phyloP scores from a whole-genome alignment of 805 yeast species.

The Ogataea nakhonphanomensis region DNA sequence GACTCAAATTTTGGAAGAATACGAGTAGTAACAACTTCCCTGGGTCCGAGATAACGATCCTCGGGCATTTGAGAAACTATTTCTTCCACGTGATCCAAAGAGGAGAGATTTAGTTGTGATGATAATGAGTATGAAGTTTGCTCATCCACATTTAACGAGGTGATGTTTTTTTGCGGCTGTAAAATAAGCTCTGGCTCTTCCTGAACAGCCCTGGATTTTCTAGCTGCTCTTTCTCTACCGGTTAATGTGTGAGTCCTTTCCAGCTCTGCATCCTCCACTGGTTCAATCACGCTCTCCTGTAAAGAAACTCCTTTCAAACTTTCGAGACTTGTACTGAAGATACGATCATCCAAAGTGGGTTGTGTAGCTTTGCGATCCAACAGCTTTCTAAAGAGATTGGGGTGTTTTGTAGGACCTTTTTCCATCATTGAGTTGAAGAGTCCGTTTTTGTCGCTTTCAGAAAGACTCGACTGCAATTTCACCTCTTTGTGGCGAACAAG shows the following conservation, averaged over 20 bases:
- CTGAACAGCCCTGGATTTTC: conserved; percentile 62
- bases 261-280: conserved; percentile 38
- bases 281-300: conserved; percentile 1
- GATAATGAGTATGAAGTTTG: conserved; percentile 4
- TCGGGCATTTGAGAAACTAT: conserved; percentile 37
- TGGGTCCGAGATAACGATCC: conserved; percentile 44
- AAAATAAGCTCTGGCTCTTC: conserved; percentile 58
- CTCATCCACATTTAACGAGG: conserved; percentile 48
- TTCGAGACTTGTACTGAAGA: conserved; percentile 21
- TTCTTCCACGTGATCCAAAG: conserved; percentile 41
- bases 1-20: conserved; percentile 51
- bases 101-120: conserved; percentile 21
- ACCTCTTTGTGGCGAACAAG: conserved; percentile 61
- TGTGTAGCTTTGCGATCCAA: conserved; percentile 34
- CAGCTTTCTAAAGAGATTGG: conserved; percentile 45
- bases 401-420: conserved; percentile 40
- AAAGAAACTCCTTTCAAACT: conserved; percentile 31
- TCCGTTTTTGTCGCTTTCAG: conserved; percentile 23
- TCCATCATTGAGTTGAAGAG: conserved; percentile 41
- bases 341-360: conserved; percentile 32
- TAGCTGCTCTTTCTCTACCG: conserved; percentile 60
- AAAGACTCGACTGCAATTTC: conserved; percentile 24
- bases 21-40: conserved; percentile 51
- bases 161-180: conserved; percentile 54
- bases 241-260: conserved; percentile 71